Evolutionary conservation across 2,329 filamentous ascomycete genomes (phyloP).

Genomic region (Sporothrix pseudoabietina): DNA sequence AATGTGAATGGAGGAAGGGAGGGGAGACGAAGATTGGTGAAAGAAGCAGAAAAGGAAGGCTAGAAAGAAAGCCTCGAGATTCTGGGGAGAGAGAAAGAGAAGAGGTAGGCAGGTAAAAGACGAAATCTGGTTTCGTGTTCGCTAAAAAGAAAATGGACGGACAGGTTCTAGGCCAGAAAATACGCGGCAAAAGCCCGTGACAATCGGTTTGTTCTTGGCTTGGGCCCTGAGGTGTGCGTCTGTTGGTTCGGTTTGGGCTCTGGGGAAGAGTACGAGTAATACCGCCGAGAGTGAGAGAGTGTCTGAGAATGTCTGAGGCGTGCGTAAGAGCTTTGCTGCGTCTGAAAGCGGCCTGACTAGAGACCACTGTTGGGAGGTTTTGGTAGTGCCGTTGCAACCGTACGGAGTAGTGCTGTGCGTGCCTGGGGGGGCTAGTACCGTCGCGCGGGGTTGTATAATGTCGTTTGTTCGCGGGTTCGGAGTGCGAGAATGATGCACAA

Average conservation of each 20-base stretch:
- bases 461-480: not conserved
- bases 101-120: not conserved
- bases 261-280: no score
- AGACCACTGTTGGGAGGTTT: not conserved
- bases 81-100: not conserved
- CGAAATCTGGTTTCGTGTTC: not conserved
- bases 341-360: slow-evolving; percentile 16
- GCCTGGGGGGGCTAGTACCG: not conserved
- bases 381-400: not conserved
- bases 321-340: slow-evolving; percentile 15
- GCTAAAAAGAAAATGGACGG: slow-evolving; percentile 1
- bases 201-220: slow-evolving; percentile 1
- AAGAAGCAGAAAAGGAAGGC: not conserved
- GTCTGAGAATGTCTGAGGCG: not conserved
- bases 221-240: not conserved
- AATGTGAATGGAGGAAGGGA: not conserved
- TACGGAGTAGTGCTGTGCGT: not conserved
- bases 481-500: not conserved
- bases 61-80: not conserved
- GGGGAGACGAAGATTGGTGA: not conserved
- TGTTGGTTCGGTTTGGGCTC: not conserved
- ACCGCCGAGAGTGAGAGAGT: not conserved
- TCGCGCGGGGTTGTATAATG: not conserved
- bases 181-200: slow-evolving; percentile 18
- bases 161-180: slow-evolving; percentile 10